Evolutionary conservation across 129 eudicot genomes (phyloP).

Genomic region (Centella asiatica): DNA sequence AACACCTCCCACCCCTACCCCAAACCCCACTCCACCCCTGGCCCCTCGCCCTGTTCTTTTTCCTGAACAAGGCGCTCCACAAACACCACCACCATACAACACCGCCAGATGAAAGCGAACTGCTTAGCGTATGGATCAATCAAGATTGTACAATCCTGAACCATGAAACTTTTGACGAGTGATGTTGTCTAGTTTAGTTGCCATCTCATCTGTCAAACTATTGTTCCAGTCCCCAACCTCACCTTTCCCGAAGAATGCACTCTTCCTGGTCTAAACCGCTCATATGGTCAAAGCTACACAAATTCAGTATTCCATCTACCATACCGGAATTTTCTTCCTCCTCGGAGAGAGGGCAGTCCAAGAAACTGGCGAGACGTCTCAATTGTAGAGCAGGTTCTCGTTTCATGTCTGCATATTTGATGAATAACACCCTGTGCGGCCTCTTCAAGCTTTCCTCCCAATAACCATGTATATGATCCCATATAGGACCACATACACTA

Average conservation of each 20-base stretch:
- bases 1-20: too few species aligned
- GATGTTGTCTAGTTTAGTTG: too few species aligned
- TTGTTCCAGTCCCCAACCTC: constrained; percentile 29
- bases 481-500: neutral
- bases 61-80: too few species aligned
- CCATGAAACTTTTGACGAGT: too few species aligned
- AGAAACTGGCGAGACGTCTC: neutral
- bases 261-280: constrained; percentile 20
- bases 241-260: constrained; percentile 12
- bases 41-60: too few species aligned
- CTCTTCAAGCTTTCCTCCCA: constrained; percentile 4
- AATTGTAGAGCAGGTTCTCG: neutral
- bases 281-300: neutral
- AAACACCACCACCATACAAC: too few species aligned
- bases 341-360: neutral
- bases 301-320: neutral
- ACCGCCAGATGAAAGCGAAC: too few species aligned
- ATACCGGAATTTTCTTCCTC: neutral
- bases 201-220: constrained; percentile 12
- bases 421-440: neutral
- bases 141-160: too few species aligned
- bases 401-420: neutral
- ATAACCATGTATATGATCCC: neutral
- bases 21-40: too few species aligned
- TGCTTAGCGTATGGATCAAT: too few species aligned